These are phyloP conservation scores for Ascochyta rabiei DNA, from an alignment of 2,329 filamentous ascomycete genomes.

Conservation along the genomic window DNA sequence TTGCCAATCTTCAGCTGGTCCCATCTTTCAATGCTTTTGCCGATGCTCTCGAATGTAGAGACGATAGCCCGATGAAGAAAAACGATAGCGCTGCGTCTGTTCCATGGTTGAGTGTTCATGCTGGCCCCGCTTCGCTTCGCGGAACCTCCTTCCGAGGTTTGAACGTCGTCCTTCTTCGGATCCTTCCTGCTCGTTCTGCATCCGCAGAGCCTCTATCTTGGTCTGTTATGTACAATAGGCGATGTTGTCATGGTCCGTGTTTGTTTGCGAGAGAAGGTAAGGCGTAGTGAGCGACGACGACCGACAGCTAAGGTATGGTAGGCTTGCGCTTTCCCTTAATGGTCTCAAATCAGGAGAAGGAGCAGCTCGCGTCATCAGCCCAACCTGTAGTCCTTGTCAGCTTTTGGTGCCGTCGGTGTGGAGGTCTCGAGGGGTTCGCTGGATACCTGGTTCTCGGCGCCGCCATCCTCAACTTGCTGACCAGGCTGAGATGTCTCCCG, in stretches of 20 bases:
- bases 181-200: background rate
- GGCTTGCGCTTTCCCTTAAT: background rate
- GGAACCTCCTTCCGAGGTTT: constrained; percentile 5
- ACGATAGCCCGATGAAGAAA: constrained; percentile 46
- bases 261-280: background rate
- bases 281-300: background rate
- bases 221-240: background rate
- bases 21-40: background rate
- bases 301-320: background rate
- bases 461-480: background rate
- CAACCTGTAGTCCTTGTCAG: background rate
- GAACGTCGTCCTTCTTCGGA: background rate
- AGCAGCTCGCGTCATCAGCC: background rate
- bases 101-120: background rate
- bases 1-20: background rate
- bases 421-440: background rate
- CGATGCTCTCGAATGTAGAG: background rate
- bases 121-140: constrained; percentile 7
- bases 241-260: no score
- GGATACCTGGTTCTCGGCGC: background rate
- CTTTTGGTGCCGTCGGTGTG: background rate
- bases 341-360: background rate
- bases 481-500: background rate
- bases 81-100: background rate
- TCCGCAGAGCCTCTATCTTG: background rate